Evolutionary conservation across 2,329 filamentous ascomycete species (phyloP).

Genomic region (Helotiales sp.): DNA sequence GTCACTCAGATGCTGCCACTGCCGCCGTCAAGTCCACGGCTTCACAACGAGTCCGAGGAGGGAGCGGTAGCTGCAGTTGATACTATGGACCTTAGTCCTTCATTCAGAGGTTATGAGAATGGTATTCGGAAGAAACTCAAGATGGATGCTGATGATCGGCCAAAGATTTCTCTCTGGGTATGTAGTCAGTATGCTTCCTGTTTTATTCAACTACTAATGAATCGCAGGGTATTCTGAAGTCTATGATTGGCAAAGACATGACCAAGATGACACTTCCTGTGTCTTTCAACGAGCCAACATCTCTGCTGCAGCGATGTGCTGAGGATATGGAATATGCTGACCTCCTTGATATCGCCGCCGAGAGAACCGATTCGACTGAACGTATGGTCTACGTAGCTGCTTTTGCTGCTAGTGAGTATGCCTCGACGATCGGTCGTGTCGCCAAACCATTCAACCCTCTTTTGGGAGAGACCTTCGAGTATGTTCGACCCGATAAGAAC

Average conservation of each 20-base stretch:
- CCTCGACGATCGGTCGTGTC: constrained; percentile 93
- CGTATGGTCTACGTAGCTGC: constrained; percentile 93
- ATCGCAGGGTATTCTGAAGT: constrained; percentile 86
- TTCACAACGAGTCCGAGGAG: constrained; percentile 48
- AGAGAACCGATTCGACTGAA: constrained; percentile 85
- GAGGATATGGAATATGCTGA: constrained; percentile 99
- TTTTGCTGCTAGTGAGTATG: constrained; percentile 95
- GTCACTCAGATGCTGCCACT: constrained; percentile 72
- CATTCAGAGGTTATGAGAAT: constrained; percentile 91
- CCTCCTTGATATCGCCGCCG: constrained; percentile 85
- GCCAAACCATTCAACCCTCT: constrained; percentile 98
- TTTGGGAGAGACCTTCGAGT: constrained; percentile 95
- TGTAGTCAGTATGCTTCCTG: constrained; percentile 44
- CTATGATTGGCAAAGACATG: constrained; percentile 99
- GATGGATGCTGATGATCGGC: constrained; percentile 89
- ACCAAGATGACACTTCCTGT: constrained; percentile 99
- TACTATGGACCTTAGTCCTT: constrained; percentile 70
- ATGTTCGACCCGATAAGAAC: constrained; percentile 92
- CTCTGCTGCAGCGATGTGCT: constrained; percentile 88
- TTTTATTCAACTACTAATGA: constrained; percentile 34
- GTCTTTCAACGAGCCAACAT: constrained; percentile 98
- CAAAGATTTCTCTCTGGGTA: constrained; percentile 96
- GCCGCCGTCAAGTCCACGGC: constrained; percentile 43
- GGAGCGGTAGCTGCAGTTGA: constrained; percentile 52
- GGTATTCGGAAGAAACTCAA: constrained; percentile 79